Base-by-base conservation (phyloP, 1,284 basidiomycete species). In the Ganoderma leucocontextum region DNA sequence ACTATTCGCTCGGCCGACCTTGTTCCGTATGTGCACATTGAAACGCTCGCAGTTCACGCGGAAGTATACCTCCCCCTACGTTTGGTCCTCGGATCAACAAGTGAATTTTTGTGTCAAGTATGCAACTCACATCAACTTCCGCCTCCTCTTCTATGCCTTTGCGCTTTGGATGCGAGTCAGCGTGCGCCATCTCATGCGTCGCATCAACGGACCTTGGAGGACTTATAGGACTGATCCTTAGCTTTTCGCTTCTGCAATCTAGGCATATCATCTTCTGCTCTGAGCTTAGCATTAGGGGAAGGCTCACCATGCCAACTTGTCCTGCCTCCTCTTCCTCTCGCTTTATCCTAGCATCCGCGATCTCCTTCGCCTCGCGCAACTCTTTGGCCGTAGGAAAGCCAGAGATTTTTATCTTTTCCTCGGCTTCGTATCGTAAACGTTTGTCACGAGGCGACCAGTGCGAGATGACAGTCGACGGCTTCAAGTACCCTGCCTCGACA, bases 21-120 rank as follows among this genome's bases (percentile, higher is more conserved):
- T 86, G 80, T 98, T 97, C 42, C 97, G 92, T 61, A 98, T 90
- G 74, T 95, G 91, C 41, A 96, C 85, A 74, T 95, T 91, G 80
- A 97, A 97, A 73, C 90, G 92, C 73, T 97, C 93, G 76, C 91
- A 93, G 80, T 98, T 96, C 64, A 98, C 87, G 58, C 93, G 89
- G 77, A 96, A 93, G 80, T 92, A 92, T 29, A 92, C 86, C 3
- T 84, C 83, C 25, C 91, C 87, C 94, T 96, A 69, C 2, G 44
- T n/a, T 68, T 65, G 29, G 13, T 44, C 64, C 49, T 9, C 61
- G 42, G 17, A 62, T 47, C n/a, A 38, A 22, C 15, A 22, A 65
- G 22, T 4, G 10, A n/a, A 44, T n/a, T 22, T 25, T 38, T 3
- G 13, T 36, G 25, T 9, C 0, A 39, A n/a, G 17, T 36, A 60